phyloP scores from a whole-genome alignment of 2,329 filamentous ascomycete genomes.

The Graphilbum fragrans region DNA sequence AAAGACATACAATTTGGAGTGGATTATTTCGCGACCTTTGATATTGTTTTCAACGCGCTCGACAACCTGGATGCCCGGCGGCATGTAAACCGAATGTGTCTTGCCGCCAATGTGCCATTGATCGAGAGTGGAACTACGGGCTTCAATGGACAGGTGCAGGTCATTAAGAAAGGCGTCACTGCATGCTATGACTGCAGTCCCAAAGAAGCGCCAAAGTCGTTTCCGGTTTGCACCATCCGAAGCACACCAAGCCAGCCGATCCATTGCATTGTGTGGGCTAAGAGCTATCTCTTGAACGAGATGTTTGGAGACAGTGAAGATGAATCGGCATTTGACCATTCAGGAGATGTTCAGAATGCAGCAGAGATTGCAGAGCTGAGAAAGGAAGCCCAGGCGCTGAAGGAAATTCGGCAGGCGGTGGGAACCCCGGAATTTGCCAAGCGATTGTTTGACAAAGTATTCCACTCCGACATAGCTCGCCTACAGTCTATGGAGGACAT shows the following conservation, averaged over 20 bases:
- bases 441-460: conserved; percentile 88
- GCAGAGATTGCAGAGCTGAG: conserved; percentile 80
- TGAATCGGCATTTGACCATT: conserved; percentile 67
- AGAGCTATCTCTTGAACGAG: conserved; percentile 91
- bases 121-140: conserved; percentile 96
- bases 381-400: conserved; percentile 71
- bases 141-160: conserved; percentile 95
- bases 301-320: conserved; percentile 90
- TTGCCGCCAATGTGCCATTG: conserved; percentile 79
- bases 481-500: conserved; percentile 84
- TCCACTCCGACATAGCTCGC: conserved; percentile 70
- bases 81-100: conserved; percentile 95
- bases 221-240: conserved; percentile 92
- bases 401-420: conserved; percentile 70
- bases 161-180: conserved; percentile 83
- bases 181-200: conserved; percentile 93
- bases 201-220: conserved; percentile 84
- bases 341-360: conserved; percentile 69
- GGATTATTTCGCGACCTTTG: conserved; percentile 75
- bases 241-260: conserved; percentile 94
- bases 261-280: conserved; percentile 97
- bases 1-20: conserved; percentile 80
- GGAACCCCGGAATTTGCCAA: conserved; percentile 65
- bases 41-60: conserved; percentile 87
- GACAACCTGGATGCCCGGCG: conserved; percentile 90